Base-by-base conservation (phyloP, 331 rosid species). In the Cucumis variabilis region DNA sequence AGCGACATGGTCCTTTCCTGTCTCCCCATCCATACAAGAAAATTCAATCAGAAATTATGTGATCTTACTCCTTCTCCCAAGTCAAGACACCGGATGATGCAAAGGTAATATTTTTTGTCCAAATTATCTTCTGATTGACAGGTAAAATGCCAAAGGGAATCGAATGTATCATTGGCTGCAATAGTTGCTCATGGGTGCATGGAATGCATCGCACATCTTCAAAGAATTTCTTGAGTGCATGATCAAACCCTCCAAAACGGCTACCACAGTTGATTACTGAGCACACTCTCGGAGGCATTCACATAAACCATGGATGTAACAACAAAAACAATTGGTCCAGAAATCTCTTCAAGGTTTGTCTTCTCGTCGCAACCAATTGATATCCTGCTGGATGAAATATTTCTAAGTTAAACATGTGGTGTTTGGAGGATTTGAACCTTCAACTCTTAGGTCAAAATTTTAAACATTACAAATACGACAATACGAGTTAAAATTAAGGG, bases 281-380 rank as follows among this genome's bases (percentile, higher is more conserved):
- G 63, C 44, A 44, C 37, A 24, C 53, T 8, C 70, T 13, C 37
- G 46, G 11, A 85, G 82, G 66, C 51, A 30, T 30, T 68, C 84
- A 48, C 72, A 70, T 84, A 37, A 74, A 16, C 65, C 86, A 66
- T 48, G 20, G 41, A 55, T 25, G 46, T 23, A 55, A 13, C 44
- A 81, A 51, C 8, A 21, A 72, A 17, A 25, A 48, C 58, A 76
- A 50, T 24, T 44, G 88, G 55, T 79, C 73, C 67, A 69, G 63
- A 67, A 84, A 8, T 69, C 78, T 85, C 88, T 50, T 71, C 84
- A 86, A 55, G 75, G 53, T n/a, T 58, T 66, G 77, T 88, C 90
- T 86, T 88, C 90, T 58, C 41, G 82, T 83, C 72, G 79, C 82
- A 89, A 67, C 94, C 94, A 92, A 72, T 50, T 87, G 77, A 90